Conservation (phyloP, 768 basidiomycete species). For the Collybia sordida region DNA sequence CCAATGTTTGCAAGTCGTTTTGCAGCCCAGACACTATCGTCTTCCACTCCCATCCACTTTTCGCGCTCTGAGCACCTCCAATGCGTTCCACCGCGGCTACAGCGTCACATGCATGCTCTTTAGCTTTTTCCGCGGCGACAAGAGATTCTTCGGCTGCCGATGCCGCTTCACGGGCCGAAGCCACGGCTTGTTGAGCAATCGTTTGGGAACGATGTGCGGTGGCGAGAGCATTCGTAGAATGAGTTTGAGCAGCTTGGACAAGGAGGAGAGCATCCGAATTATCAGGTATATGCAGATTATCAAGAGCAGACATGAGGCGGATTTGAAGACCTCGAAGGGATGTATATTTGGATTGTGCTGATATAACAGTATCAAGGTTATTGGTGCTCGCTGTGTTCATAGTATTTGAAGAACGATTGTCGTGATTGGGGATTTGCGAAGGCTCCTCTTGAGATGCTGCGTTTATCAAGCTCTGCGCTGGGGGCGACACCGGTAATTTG, state of each 20-base stretch:
- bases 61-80: not conserved
- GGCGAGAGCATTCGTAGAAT: constrained; percentile 20
- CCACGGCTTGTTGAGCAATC: constrained; percentile 29
- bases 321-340: constrained; percentile 20
- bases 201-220: constrained; percentile 24
- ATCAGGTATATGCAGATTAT: constrained; percentile 18
- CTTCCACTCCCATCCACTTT: constrained; percentile 12
- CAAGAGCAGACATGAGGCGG: constrained; percentile 18
- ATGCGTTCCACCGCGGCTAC: constrained; percentile 19
- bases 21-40: constrained; percentile 7
- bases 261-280: constrained; percentile 14
- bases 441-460: too few relatives aligned
- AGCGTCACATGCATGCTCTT: constrained; percentile 20
- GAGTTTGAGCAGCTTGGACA: constrained; percentile 21
- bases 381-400: too few relatives aligned
- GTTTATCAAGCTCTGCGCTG: too few relatives aligned
- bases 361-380: too few relatives aligned
- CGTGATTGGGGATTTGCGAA: not conserved
- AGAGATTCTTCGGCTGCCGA: constrained; percentile 25
- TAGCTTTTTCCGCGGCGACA: constrained; percentile 19
- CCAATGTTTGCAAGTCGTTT: constrained; percentile 15
- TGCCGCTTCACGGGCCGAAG: constrained; percentile 24
- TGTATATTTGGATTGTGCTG: constrained; percentile 7
- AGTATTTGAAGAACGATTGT: not conserved
- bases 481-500: too few relatives aligned